Conservation (phyloP, 805 yeast genomes). For the Candida lessepsii region DNA sequence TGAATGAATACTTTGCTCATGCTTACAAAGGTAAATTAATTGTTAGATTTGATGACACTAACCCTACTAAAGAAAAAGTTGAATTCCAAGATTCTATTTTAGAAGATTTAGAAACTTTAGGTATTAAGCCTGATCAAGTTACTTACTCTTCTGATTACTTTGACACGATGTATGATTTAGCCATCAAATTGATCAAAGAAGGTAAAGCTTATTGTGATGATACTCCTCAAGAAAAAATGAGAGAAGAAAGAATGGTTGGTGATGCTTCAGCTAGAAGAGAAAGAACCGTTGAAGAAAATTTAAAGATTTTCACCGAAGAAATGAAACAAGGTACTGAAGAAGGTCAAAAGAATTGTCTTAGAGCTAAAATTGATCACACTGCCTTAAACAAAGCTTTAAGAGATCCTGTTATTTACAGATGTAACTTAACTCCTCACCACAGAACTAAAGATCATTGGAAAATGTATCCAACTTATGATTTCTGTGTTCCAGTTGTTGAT, state of each 20-base stretch:
- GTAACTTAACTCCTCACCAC: constrained; percentile 96
- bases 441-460: constrained; percentile 94
- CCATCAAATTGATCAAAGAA: constrained; percentile 83
- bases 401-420: constrained; percentile 97
- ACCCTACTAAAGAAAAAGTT: constrained; percentile 92
- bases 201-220: constrained; percentile 98
- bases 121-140: constrained; percentile 85
- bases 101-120: constrained; percentile 86
- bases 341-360: constrained; percentile 87
- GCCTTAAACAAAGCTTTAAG: constrained; percentile 92
- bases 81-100: constrained; percentile 94
- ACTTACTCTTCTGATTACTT: constrained; percentile 95
- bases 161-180: constrained; percentile 83
- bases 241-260: constrained; percentile 99
- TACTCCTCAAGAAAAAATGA: constrained; percentile 90
- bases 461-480: constrained; percentile 97
- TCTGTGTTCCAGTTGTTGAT: constrained; percentile 97
- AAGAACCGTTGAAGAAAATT: constrained; percentile 88
- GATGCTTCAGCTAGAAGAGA: constrained; percentile 89
- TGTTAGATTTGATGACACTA: constrained; percentile 96
- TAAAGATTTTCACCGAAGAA: constrained; percentile 79
- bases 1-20: constrained; percentile 95
- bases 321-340: constrained; percentile 93
- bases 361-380: constrained; percentile 94
- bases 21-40: constrained; percentile 95